Base-by-base conservation (phyloP, 768 basidiomycete genomes). In the Filobasidium floriforme region DNA sequence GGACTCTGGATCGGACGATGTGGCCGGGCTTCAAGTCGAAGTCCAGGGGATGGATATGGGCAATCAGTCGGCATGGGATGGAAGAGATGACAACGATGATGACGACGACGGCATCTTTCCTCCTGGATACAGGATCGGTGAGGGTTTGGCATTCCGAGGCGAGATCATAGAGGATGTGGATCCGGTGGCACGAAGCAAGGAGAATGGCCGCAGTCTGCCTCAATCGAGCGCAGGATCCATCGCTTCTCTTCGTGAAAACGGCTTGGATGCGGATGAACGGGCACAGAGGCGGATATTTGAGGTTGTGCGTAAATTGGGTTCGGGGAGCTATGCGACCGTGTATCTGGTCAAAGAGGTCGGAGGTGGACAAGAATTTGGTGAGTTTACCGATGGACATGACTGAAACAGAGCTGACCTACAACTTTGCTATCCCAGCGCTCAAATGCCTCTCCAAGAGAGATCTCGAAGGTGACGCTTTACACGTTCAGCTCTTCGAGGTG, bases 371-470 rank as follows among this genome's bases (percentile, higher is more conserved):
- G 79, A 79, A 65, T 79, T 70, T 67, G 78, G 78, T 79, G 57
- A 71, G 78, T 73, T 19, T 7, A n/a, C 15, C 32, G 32, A 37
- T 37, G 32, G 44, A 12, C 5, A 52, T 6, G n/a, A 7, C 7
- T n/a, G 49, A 29, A 1, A 46, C 29, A 15, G 12, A 37, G 32
- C 24, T 40, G 32, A 81, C 52, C 22, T 15, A 49, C 12, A 5
- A 15, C 46, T 22, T 49, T 49, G 46, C 43, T 49, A 15, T 22
- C 14, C 46, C 87, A 78, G 96, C 96, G n/a, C 85, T 98, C 80
- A 98, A 99, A 83, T 89, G 90, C 79, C 82, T 98, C 70, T 91
- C 90, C 77, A 98, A 97, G 80, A 88, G 87, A 61, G 88, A 97
- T 82, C 87, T 96, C 68, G 87, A 90, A 79, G 84, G 87, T 71